Evolutionary conservation across 1,284 basidiomycete genomes (phyloP), one percentile per base, ranked within the genome.

Genomic region (Peniophora sp.): DNA sequence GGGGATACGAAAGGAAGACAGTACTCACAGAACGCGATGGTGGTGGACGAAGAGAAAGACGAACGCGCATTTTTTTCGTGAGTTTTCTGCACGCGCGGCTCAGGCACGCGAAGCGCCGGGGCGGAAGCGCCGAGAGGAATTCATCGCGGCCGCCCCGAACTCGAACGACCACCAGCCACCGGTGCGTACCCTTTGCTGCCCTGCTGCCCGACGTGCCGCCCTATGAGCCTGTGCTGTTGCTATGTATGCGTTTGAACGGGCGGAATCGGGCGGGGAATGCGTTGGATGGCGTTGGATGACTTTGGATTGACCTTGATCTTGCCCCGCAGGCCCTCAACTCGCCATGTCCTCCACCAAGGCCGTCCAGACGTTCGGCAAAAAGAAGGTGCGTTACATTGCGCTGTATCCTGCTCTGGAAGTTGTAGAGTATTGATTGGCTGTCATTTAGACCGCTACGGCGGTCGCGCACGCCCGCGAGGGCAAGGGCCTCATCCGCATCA

Each of bases 281-380:
- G 61, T 41, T 62, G 62, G 61, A 64, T 62, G 57, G 53, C n/a
- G 45, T 32, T 23, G 22, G 34, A 48, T 53, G 39, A 45, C 24
- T 45, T 25, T 51, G 55, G 58, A 60, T 63, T 52, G 59, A 32
- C 27, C 27, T 32, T 32, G 27, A 32, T 32, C 27, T 32, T 32
- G 27, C 27, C n/a, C 27, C 27, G 27, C 27, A 32, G 27, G 27
- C 27, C 27, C 27, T 32, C 27, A 32, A 32, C 57, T 56, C 64
- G 80, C 71, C 71, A 89, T 90, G 86, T 81, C 85, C 61, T 73
- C 83, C 70, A 70, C 72, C 62, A 89, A 90, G 75, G 89, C 92
- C 77, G 92, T 97, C 62, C 94, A 97, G 71, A 94, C 91, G 58
- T 97, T 97, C 75, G 93, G 93, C 74, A 97, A 97, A 89, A 97